Base-by-base conservation (phyloP, 2,329 filamentous ascomycete species). In the Hirsutella rhossiliensis region DNA sequence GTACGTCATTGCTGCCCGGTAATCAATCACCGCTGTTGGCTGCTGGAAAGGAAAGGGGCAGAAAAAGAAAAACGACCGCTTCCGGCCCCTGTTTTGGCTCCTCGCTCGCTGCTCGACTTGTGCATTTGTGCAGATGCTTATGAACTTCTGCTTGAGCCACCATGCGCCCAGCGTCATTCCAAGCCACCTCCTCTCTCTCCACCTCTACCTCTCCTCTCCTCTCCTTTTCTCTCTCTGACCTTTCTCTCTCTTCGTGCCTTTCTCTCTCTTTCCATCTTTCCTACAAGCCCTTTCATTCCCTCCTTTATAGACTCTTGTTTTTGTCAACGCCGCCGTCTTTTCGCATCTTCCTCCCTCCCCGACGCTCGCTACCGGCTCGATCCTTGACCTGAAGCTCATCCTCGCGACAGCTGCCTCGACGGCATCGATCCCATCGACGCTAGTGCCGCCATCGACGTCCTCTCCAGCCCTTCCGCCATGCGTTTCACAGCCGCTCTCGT, bases 401-500 rank as follows among this genome's bases (percentile, higher is more conserved):
- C 15, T 29, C 23, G 23, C 3, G 23, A 27, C 23, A 7, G 23
- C 23, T 27, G 23, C 23, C 23, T 27, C 23, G 23, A 34, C 31
- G 13, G 4, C 12, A 12, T 34, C 31, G 11, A 5, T 11, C 13
- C 12, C 11, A 7, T 7, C 12, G 5, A 34, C 31, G 5, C 31
- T 31, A 8, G 29, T 8, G 8, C n/a, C 11, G 31, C 12, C 8
- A 37, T 18, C 32, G 15, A 6, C 5, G 32, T 5, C 18, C n/a
- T 13, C 34, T 19, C 9, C 34, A 27, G 13, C 18, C 15, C 19
- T 17, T 27, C 31, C n/a, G 13, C 34, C 40, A 73, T 73, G 69
- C 67, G 61, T 60, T 50, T 62, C 49, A 59, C 64, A 30, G 49
- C 61, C 34, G 54, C 61, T 38, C 41, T 69, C 42, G 60, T 62